Evolutionary conservation across 495 filamentous ascomycete genomes (phyloP).

Genomic region (Talaromyces wortmannii): DNA sequence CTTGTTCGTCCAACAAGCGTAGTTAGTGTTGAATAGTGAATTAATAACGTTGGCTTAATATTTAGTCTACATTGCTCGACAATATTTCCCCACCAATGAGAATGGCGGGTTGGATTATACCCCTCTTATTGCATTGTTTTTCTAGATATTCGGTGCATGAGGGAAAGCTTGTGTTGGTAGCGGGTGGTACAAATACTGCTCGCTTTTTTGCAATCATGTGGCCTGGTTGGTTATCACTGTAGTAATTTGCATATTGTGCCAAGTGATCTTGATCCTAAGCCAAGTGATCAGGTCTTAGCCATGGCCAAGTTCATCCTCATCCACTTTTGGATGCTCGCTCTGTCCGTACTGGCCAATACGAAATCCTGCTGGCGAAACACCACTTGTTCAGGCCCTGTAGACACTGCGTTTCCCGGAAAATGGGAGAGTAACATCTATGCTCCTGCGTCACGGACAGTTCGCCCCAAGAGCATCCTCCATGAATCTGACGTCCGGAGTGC

Average conservation of each 20-base stretch:
- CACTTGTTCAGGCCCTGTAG: slow-evolving; percentile 43
- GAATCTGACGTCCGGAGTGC: slow-evolving; percentile 15
- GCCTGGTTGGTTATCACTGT: background rate
- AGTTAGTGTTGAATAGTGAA: background rate
- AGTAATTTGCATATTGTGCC: background rate
- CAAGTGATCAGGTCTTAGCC: no score
- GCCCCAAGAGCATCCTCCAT: slow-evolving; percentile 38
- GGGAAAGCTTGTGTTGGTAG: no score
- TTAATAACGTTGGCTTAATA: no score
- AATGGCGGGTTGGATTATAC: background rate
- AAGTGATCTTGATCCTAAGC: background rate
- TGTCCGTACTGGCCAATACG: slow-evolving; percentile 13
- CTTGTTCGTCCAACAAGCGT: background rate
- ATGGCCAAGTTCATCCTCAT: slow-evolving; percentile 1
- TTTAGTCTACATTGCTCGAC: background rate
- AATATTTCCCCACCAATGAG: background rate
- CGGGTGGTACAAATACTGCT: background rate
- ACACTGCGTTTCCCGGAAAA: slow-evolving; percentile 47
- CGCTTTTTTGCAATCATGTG: no score
- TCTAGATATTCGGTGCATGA: background rate
- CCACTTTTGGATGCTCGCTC: slow-evolving; percentile 6
- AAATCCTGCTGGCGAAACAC: slow-evolving; percentile 51
- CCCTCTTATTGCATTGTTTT: background rate
- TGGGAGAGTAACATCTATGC: slow-evolving; percentile 59
- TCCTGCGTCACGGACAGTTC: slow-evolving; percentile 45